phyloP scores from a whole-genome alignment of 2,329 filamentous ascomycete species.

The Pseudogymnoascus sp. region DNA sequence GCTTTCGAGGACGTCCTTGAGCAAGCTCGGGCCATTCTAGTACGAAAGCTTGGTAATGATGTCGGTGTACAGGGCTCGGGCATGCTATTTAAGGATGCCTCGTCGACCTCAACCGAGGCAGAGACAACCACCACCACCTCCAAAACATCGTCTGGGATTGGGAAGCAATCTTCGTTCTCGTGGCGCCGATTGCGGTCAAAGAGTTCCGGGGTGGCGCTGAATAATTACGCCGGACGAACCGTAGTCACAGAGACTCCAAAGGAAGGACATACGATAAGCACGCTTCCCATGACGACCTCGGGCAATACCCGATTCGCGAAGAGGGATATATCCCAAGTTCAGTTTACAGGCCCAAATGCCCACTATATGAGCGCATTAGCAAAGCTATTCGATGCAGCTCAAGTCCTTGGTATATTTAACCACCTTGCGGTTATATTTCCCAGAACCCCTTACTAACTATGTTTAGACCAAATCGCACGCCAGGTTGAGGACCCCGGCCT shows the following conservation, averaged over 20 bases:
- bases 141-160: conserved; percentile 56
- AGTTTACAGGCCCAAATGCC: conserved; percentile 77
- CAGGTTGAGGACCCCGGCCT: conserved; percentile 94
- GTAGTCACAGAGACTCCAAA: conserved; percentile 39
- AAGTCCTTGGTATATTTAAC: conserved; percentile 66
- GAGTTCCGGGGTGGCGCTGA: conserved; percentile 64
- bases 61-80: conserved; percentile 74
- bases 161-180: conserved; percentile 73
- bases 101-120: conserved; percentile 36
- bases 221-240: conserved; percentile 45
- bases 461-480: conserved; percentile 82
- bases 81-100: conserved; percentile 69
- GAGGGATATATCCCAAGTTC: conserved; percentile 60
- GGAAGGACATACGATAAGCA: conserved; percentile 62
- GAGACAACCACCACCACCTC: conserved; percentile 38
- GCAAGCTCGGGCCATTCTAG: conserved; percentile 68
- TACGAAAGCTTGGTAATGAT: conserved; percentile 85
- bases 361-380: conserved; percentile 89
- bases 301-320: conserved; percentile 61
- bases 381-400: conserved; percentile 84
- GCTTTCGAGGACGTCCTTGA: conserved; percentile 78
- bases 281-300: conserved; percentile 66
- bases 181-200: conserved; percentile 90
- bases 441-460: conserved; percentile 23
- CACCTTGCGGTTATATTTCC: no score